Evolutionary conservation across 108 stramenopile genomes (phyloP), one percentile per base, ranked within the genome.

Genomic region (Mediolabrus comicus): DNA sequence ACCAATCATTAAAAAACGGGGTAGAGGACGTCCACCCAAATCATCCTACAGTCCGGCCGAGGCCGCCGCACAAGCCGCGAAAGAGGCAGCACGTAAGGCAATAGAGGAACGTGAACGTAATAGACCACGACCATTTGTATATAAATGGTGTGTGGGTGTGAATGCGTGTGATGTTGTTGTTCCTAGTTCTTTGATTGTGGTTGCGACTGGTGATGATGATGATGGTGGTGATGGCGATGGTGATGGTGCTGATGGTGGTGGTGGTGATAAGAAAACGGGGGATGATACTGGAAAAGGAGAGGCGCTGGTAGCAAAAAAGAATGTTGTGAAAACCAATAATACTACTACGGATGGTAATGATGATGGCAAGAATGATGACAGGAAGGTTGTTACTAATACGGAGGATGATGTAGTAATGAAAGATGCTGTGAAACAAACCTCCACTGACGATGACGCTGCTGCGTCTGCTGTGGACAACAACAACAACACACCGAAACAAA

Each of bases 111-210:
- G 39, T 7, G 27, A 28, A 26, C 33, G 34, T 14, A 17, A 51
- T 11, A 38, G 49, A 60, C 71, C 78, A 11, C 49, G 70, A 36
- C 84, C 86, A 4, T 90, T 91, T 74, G 43, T 28, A 14, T 91
- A 91, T 59, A 67, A 43, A 16, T 91, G 75, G 57, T 22, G 74
- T 17, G 49, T 65, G 26, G 33, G 56, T 14, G 81, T 71, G 28
- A 78, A 81, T 53, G 83, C 87, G 10, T 66, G 38, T 0, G 36
- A 60, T 16, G 80, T 86, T 52, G 34, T 75, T 3, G 71, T 90
- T 24, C 89, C 89, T 19, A 68, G 65, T 39, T 56, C 62, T 11
- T 35, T 65, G 49, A 33, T 67, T n/a, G 55, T 68, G 11, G 65
- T 60, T 0, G n/a, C n/a, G n/a, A n/a, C n/a, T n/a, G 72, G 53